phyloP scores from a whole-genome alignment of 192 early-diverging fungal genomes.

The Thamnidium elegans region DNA sequence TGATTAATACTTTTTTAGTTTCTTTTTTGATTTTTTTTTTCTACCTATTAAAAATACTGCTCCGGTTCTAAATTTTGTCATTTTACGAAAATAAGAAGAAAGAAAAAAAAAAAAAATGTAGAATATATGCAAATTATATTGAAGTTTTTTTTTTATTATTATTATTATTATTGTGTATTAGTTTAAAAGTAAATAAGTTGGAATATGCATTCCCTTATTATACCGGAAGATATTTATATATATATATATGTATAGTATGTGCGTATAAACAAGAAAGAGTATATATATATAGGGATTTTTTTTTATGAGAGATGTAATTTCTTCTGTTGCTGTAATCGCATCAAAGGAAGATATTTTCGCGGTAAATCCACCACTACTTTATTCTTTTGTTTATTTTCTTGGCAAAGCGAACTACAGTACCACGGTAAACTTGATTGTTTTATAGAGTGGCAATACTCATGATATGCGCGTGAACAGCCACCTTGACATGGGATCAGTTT shows the following conservation, averaged over 20 bases:
- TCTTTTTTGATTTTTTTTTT: too few species aligned
- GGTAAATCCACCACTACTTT: conserved; percentile 30
- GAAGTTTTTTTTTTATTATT: background rate
- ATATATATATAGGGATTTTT: too few species aligned
- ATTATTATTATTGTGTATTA: background rate
- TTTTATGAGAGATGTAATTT: background rate
- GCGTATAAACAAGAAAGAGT: too few species aligned
- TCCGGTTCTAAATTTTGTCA: too few species aligned
- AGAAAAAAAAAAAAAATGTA: background rate
- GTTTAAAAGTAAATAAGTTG: conserved; percentile 2
- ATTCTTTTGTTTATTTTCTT: conserved; percentile 10
- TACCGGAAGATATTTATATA: too few species aligned
- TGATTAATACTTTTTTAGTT: too few species aligned
- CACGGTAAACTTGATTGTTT: background rate
- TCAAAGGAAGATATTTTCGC: conserved; percentile 28
- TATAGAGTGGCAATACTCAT: conserved; percentile 10
- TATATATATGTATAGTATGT: too few species aligned
- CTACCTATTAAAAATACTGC: too few species aligned
- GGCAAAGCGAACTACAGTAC: conserved; percentile 19
- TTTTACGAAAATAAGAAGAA: background rate
- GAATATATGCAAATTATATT: background rate
- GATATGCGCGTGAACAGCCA: conserved; percentile 26
- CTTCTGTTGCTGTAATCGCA: conserved; percentile 7
- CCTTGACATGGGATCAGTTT: conserved; percentile 11
- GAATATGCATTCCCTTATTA: too few species aligned